Evolutionary conservation across 192 early-diverging fungal species (phyloP).

Genomic region (Coemansia sp.): DNA sequence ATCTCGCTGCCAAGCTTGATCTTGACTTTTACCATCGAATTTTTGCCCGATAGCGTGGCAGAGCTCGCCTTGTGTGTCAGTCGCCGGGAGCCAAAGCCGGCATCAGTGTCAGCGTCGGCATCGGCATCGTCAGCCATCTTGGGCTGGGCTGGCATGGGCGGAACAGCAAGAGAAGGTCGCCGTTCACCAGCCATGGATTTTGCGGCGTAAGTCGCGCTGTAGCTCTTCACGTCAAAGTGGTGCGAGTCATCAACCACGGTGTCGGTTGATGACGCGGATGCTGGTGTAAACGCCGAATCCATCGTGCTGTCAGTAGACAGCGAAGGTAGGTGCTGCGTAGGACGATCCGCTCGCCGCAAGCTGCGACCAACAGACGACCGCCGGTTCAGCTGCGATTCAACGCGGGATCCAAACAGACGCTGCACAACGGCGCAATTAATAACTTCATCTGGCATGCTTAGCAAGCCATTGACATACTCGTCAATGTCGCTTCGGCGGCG

Average conservation of each 20-base stretch:
- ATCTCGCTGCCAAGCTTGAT: constrained; percentile 69
- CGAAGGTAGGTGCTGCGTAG: constrained; percentile 28
- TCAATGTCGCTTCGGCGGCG: constrained; percentile 65
- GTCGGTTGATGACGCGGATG: constrained; percentile 40
- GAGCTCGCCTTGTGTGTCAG: constrained; percentile 44
- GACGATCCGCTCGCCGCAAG: constrained; percentile 5
- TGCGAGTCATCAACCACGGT: constrained; percentile 31
- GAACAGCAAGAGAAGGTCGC: constrained; percentile 1
- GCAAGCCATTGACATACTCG: constrained; percentile 65
- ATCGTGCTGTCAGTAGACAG: constrained; percentile 31
- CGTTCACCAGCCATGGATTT: constrained; percentile 16
- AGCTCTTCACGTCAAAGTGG: constrained; percentile 13
- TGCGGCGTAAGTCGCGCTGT: constrained; percentile 4
- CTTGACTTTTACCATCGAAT: constrained; percentile 66
- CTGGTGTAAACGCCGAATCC: constrained; percentile 31
- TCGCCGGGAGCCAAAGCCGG: constrained; percentile 3
- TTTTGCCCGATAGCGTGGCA: constrained; percentile 17
- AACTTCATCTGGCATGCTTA: constrained; percentile 60
- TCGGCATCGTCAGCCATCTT: background rate
- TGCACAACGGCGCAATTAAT: constrained; percentile 45
- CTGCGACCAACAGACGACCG: constrained; percentile 1
- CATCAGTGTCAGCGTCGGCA: background rate
- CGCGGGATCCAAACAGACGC: constrained; percentile 48
- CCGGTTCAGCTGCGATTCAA: background rate
- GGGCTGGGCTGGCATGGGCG: constrained; percentile 51